phyloP scores from a whole-genome alignment of 1,284 basidiomycete species.

The Exobasidium cylindrosporum region DNA sequence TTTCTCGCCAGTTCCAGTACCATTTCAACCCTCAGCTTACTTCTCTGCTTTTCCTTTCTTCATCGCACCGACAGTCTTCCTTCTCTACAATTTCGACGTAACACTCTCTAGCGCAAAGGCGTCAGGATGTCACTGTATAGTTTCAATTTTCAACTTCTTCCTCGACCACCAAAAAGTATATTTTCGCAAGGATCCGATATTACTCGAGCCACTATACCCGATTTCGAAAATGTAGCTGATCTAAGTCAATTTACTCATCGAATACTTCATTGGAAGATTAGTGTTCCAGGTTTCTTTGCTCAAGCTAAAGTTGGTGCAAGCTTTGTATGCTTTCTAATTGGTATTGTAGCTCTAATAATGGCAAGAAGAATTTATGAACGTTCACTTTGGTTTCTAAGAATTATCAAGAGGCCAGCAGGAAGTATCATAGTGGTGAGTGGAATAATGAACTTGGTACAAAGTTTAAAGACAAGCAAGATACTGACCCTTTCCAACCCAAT shows the following conservation, averaged over 20 bases:
- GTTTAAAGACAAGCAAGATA: too few relatives aligned
- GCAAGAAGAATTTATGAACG: background rate
- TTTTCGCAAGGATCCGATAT: background rate
- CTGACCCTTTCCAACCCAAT: background rate
- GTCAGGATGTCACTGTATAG: constrained; percentile 1
- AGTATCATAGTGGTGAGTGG: constrained; percentile 6
- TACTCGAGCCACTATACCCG: constrained; percentile 1
- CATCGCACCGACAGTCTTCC: too few relatives aligned
- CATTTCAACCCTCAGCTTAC: too few relatives aligned
- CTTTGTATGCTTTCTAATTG: background rate
- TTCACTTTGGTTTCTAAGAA: background rate
- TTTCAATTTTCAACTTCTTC: background rate
- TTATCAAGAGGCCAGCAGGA: constrained; percentile 4
- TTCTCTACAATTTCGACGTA: too few relatives aligned
- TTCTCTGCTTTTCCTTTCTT: too few relatives aligned
- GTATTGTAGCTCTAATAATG: background rate
- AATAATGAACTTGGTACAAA: too few relatives aligned
- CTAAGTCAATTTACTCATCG: constrained; percentile 3
- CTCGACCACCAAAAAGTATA: background rate
- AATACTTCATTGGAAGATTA: background rate
- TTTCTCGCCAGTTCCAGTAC: too few relatives aligned
- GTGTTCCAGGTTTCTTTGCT: constrained; percentile 2
- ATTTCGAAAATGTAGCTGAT: background rate
- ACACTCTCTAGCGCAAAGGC: too few relatives aligned
- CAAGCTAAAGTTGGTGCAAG: constrained; percentile 11